phyloP scores from a whole-genome alignment of 192 early-diverging fungal species.

The Backusella macrospora region DNA sequence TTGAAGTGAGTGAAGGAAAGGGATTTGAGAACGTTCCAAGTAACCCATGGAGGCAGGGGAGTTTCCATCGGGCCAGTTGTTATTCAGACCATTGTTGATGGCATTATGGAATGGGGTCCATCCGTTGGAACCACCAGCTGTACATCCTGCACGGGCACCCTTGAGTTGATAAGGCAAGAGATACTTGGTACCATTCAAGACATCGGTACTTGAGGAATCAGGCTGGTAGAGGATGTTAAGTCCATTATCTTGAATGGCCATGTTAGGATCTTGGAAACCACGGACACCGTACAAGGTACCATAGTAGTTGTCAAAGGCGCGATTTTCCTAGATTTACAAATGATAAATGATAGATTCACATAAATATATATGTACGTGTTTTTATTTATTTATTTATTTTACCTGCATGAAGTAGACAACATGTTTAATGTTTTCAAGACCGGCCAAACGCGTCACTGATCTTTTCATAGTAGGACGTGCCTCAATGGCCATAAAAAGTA shows the following conservation, averaged over 20 bases:
- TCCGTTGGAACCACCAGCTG: constrained; percentile 32
- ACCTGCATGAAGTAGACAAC: constrained; percentile 37
- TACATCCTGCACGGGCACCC: constrained; percentile 33
- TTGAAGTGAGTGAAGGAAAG: constrained; percentile 26
- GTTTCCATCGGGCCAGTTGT: constrained; percentile 36
- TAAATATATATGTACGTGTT: not conserved
- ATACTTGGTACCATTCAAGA: constrained; percentile 27
- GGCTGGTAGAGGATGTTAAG: constrained; percentile 31
- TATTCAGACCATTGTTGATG: constrained; percentile 29
- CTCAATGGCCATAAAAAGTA: constrained; percentile 1
- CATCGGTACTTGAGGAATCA: constrained; percentile 16
- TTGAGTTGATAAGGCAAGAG: constrained; percentile 30
- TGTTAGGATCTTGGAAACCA: constrained; percentile 23
- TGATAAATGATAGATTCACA: not conserved
- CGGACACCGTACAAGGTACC: constrained; percentile 31
- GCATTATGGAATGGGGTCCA: constrained; percentile 29
- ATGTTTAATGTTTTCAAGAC: constrained; percentile 35
- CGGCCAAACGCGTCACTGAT: not conserved
- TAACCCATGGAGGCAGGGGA: constrained; percentile 30
- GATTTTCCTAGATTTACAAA: constrained; percentile 22
- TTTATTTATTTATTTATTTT: not conserved
- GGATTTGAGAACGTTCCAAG: constrained; percentile 18
- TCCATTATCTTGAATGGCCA: constrained; percentile 30
- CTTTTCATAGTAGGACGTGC: not conserved
- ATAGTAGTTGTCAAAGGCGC: constrained; percentile 32